Evolutionary conservation across 176 grass and related monocot species (phyloP), one percentile per base, ranked within the genome.

Genomic region (Carex kokanica): DNA sequence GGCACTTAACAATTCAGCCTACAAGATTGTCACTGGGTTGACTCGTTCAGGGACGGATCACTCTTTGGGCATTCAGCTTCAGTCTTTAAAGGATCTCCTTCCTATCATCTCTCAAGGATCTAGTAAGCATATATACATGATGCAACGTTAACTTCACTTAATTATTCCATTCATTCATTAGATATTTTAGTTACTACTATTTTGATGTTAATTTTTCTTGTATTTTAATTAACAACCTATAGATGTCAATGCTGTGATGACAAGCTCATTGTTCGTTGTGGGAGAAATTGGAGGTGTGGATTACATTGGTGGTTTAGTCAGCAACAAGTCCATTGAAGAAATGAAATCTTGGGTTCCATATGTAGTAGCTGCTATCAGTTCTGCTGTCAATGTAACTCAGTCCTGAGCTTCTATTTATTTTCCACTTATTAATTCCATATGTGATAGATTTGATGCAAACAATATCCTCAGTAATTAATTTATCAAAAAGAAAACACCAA

Each of bases 241-340:
- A 79, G 74, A 18, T 56, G 18, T 56, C 24, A 17, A 0, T 9
- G 7, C 6, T 6, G 43, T 79, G 2, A 55, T 79, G 74, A 5
- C 43, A 18, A 79, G 15, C 14, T 79, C 74, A 9, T 15, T 79
- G 43, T 79, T 79, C n/a, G 2, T 79, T 25, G 74, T 79, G 43
- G 74, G 74, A 79, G 74, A 79, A 79, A 79, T 79, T 2, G 74
- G 74, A 79, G 74, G 74, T 23, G 74, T 79, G 2, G 74, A 79
- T 7, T 79, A 79, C 3, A 23, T 55, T 34, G 54, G 23, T 3
- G 74, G 74, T 79, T 43, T 79, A 23, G 18, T 17, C 43, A 23
- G 0, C 29, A 25, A 14, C 11, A 79, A 56, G 18, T 16, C 74
- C 2, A 0, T 53, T 15, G 74, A 79, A 7, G 74, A 79, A 34